Evolutionary conservation across 495 filamentous ascomycete species (phyloP).

Genomic region (Pyrenula aspistea): DNA sequence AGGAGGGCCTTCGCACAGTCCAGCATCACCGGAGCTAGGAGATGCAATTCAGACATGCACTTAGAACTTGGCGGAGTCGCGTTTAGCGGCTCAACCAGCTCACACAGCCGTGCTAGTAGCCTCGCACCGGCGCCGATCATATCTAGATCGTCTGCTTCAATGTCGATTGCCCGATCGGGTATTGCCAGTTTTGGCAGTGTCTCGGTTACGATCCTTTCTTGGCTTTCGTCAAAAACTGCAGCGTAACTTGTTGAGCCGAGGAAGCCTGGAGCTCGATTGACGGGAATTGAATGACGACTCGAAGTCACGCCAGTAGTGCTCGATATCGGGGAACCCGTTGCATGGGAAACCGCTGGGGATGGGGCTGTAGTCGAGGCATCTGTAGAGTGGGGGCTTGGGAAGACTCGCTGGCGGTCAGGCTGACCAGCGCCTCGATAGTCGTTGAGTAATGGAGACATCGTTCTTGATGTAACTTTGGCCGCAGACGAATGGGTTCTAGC

Average conservation of each 20-base stretch:
- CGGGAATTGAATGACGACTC: neutral
- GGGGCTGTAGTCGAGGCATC: neutral
- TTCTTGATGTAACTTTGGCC: too few species aligned
- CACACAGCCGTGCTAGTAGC: neutral
- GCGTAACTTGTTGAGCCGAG: constrained; percentile 22
- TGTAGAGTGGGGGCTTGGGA: neutral
- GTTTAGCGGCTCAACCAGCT: neutral
- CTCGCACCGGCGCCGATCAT: neutral
- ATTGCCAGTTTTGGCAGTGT: constrained; percentile 7
- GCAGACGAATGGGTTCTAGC: too few species aligned
- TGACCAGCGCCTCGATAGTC: too few species aligned
- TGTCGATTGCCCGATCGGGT: constrained; percentile 4
- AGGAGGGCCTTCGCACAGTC: neutral
- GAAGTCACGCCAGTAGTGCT: neutral
- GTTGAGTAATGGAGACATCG: too few species aligned
- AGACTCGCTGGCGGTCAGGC: too few species aligned
- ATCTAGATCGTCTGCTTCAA: neutral
- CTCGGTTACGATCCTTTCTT: constrained; percentile 9
- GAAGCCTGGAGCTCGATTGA: constrained; percentile 10
- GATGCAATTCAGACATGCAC: constrained; percentile 3
- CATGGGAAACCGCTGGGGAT: neutral
- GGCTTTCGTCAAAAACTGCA: constrained; percentile 9
- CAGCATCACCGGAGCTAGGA: constrained; percentile 10
- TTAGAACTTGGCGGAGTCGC: constrained; percentile 8
- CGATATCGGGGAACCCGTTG: neutral